Percentiles rank a stretch among this genome's conserved stretches.
These are phyloP conservation scores for Umbilicaria muhlenbergii DNA, from an alignment of 495 filamentous ascomycete species.

Conservation along the genomic window DNA sequence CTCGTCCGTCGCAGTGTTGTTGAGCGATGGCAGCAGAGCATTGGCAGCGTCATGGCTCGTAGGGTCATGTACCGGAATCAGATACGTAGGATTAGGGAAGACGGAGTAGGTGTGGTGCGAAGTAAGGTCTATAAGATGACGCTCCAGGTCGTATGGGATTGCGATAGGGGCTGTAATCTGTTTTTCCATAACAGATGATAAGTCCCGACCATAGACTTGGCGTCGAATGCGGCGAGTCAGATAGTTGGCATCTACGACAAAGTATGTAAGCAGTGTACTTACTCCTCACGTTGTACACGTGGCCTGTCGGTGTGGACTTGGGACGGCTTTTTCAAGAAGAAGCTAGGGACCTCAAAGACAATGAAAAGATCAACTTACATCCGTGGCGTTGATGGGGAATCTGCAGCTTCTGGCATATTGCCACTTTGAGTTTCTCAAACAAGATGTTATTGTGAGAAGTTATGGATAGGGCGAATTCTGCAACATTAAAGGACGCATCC, in stretches of 20 bases:
- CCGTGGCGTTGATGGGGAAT: not conserved
- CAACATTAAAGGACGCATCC: constrained; percentile 6
- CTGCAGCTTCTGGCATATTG: constrained; percentile 9
- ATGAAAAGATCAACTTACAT: not conserved
- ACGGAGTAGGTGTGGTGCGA: not conserved
- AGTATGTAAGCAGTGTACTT: not conserved
- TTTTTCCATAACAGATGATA: constrained; percentile 11
- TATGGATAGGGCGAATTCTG: not conserved
- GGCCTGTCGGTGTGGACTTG: no score
- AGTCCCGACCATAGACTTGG: constrained; percentile 8
- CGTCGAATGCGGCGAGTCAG: constrained; percentile 15
- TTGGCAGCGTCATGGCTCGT: not conserved
- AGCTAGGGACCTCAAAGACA: no score
- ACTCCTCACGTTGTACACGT: not conserved
- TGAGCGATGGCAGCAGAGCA: constrained; percentile 6
- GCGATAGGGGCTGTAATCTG: constrained; percentile 18
- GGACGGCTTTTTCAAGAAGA: no score
- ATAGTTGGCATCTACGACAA: constrained; percentile 6
- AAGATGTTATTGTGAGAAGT: constrained; percentile 6
- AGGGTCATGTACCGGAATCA: constrained; percentile 15
- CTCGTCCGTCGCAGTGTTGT: constrained; percentile 3
- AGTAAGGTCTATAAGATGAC: constrained; percentile 6
- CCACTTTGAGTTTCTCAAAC: constrained; percentile 7
- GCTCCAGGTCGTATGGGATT: constrained; percentile 13
- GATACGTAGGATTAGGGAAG: not conserved